Evolutionary conservation across 1,139 yeast species (phyloP).

Genomic region (Scheffersomyces lignicola): DNA sequence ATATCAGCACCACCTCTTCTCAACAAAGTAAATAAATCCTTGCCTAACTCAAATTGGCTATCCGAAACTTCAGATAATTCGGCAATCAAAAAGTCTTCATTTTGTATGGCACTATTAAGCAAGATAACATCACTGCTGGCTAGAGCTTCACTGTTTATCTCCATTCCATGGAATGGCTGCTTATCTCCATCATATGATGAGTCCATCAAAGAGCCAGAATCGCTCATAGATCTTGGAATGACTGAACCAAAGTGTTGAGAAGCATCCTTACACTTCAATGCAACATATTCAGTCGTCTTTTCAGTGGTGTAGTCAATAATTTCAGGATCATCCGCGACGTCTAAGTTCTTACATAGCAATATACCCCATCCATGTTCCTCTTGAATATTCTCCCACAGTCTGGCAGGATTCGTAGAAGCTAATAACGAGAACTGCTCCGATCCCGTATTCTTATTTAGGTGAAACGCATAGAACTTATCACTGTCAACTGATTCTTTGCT

Average conservation of each 20-base stretch:
- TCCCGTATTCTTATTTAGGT: neutral
- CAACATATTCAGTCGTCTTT: slow-evolving; percentile 17
- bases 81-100: slow-evolving; percentile 39
- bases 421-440: slow-evolving; percentile 17
- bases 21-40: slow-evolving; percentile 32
- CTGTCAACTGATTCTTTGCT: neutral
- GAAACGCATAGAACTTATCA: slow-evolving; percentile 1
- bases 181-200: slow-evolving; percentile 53
- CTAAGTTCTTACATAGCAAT: slow-evolving; percentile 17
- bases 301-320: slow-evolving; percentile 22
- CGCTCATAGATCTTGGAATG: slow-evolving; percentile 47
- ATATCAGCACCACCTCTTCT: slow-evolving; percentile 31
- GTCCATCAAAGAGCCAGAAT: slow-evolving; percentile 34
- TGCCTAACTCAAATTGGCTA: slow-evolving; percentile 26
- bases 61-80: slow-evolving; percentile 23
- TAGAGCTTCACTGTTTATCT: slow-evolving; percentile 34
- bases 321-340: slow-evolving; percentile 3
- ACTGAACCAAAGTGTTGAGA: slow-evolving; percentile 22
- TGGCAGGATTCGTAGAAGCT: slow-evolving; percentile 12
- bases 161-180: slow-evolving; percentile 48
- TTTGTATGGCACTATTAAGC: slow-evolving; percentile 36
- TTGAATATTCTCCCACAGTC: slow-evolving; percentile 6
- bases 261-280: slow-evolving; percentile 46
- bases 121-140: slow-evolving; percentile 44
- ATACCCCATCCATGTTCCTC: slow-evolving; percentile 7